A percentile compares a stretch with the other conserved stretches of the same genome.
Evolutionary conservation across 352 stramenopile genomes (phyloP).

Genomic region (Globisporangium ultimum): DNA sequence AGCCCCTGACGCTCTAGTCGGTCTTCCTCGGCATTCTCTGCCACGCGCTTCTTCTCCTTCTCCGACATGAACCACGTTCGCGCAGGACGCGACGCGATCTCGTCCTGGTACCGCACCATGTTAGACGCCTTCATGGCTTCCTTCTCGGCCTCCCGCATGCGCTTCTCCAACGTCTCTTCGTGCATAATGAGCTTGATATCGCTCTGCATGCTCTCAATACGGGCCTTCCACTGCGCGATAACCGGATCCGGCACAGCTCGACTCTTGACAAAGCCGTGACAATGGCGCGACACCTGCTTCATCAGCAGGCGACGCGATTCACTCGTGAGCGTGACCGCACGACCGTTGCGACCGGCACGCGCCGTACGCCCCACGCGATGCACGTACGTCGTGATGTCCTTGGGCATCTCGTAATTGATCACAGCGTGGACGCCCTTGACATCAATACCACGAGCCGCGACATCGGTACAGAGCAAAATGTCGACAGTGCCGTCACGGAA

Average conservation of each 20-base stretch:
- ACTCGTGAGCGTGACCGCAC: conserved; percentile 87
- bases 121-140: conserved; percentile 89
- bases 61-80: conserved; percentile 93
- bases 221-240: conserved; percentile 84
- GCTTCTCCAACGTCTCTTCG: conserved; percentile 88
- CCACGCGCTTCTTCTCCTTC: conserved; percentile 85
- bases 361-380: conserved; percentile 98
- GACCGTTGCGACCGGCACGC: conserved; percentile 92
- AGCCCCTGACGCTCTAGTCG: conserved; percentile 34
- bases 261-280: conserved; percentile 89
- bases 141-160: conserved; percentile 87
- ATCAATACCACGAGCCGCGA: conserved; percentile 98
- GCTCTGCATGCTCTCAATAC: conserved; percentile 78
- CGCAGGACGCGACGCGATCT: conserved; percentile 84
- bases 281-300: conserved; percentile 92
- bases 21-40: conserved; percentile 64
- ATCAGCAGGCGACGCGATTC: conserved; percentile 91
- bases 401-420: conserved; percentile 99
- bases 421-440: conserved; percentile 97
- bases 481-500: conserved; percentile 95
- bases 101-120: conserved; percentile 87
- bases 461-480: conserved; percentile 97
- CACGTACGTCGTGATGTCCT: conserved; percentile 97
- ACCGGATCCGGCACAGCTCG: conserved; percentile 85
- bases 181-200: conserved; percentile 82